Base-by-base conservation (phyloP, 345 rosid genomes). In the Populus davidiana region DNA sequence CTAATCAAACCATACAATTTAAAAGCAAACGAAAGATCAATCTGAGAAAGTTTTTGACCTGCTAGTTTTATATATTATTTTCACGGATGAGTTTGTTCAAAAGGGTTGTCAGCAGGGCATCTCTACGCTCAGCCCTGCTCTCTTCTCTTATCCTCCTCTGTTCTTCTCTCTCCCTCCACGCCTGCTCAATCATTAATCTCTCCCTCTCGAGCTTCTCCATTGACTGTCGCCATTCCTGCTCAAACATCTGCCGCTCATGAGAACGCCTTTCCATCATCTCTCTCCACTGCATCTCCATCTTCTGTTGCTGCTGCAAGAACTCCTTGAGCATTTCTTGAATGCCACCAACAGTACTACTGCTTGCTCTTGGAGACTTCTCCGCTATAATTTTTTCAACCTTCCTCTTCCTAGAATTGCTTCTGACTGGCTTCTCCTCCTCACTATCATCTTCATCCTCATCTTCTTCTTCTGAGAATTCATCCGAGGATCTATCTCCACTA, bases 121-220 rank as follows among this genome's bases (percentile, higher is more conserved):
- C 91, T 71, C 90, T 87, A 64, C 84, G 79, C 82, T 90, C 86
- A 35, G 89, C 90, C 62, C 90, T 85, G 76, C 78, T 78, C 63
- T 88, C 89, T 78, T 86, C 93, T 71, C 87, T 81, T 3, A 69
- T 44, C 81, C 87, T 87, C 79, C 86, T 81, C 76, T 88, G 88
- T 70, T 88, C 91, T 69, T 87, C 91, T 62, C 77, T 87, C 80
- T 90, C 91, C 82, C 85, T 82, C 90, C 89, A 86, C 27, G 83
- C 86, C 84, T 74, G 83, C 75, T 88, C 88, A 8, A 67, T 80
- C 81, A 79, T 69, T 77, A 90, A 67, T 71, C 90, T 83, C 81
- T 88, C 90, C 70, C 85, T 88, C 86, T 88, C 90, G 18, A 83
- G 81, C 79, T 81, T 85, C 84, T 88, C 91, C 87, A 84, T 87